Conservation (phyloP, 768 basidiomycete species). For the Gymnopilus junonius region DNA sequence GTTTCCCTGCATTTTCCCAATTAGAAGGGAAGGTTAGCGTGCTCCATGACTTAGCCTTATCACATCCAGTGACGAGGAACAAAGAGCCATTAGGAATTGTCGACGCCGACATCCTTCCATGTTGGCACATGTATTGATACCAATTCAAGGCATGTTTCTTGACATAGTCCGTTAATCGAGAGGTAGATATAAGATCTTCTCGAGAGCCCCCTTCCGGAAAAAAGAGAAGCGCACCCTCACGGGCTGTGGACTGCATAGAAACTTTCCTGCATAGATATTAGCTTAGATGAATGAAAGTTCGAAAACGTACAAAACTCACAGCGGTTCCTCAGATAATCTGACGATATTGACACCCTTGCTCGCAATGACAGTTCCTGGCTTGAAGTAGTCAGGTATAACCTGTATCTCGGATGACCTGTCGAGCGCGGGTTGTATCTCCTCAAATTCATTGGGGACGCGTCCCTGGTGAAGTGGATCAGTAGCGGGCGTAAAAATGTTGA, state of each 20-base stretch:
- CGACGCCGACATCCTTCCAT: neutral
- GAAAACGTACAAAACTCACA: too few relatives aligned
- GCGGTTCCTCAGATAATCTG: neutral
- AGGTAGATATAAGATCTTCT: too few relatives aligned
- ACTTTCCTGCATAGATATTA: too few relatives aligned
- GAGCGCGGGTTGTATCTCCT: neutral
- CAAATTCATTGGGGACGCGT: constrained; percentile 8
- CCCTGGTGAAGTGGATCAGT: constrained; percentile 10
- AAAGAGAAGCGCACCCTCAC: too few relatives aligned
- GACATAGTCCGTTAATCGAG: constrained; percentile 8
- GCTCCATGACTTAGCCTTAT: constrained; percentile 3
- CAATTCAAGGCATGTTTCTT: constrained; percentile 15
- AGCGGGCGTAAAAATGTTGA: constrained; percentile 14
- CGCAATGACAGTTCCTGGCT: neutral
- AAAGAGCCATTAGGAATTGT: constrained; percentile 5
- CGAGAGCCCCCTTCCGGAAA: too few relatives aligned
- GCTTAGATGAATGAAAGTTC: too few relatives aligned
- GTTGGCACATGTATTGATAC: constrained; percentile 5
- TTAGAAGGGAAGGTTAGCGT: neutral
- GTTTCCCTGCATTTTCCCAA: neutral
- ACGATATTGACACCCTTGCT: neutral
- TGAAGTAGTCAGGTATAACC: neutral
- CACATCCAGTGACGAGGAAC: constrained; percentile 13
- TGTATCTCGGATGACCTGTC: neutral
- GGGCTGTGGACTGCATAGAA: too few relatives aligned